Base-by-base conservation (phyloP, 768 basidiomycete species). In the Lactarius tabidus region DNA sequence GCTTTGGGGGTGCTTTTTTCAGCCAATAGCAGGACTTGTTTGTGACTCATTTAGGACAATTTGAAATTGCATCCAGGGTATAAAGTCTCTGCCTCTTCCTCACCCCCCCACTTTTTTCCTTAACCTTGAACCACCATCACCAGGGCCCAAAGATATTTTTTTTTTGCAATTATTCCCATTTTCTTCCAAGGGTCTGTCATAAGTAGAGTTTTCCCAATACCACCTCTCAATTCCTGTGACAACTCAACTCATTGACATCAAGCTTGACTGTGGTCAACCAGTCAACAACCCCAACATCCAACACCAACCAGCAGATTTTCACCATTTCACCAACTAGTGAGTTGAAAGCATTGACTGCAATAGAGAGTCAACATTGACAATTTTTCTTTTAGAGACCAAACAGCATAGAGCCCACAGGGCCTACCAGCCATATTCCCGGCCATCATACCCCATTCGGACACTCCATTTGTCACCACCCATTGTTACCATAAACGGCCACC, bases 301-400 rank as follows among this genome's bases (percentile, higher is more conserved):
- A 0, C n/a, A 14, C 7, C 29, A 5, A 0, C 10, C 23, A 23
- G 23, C 29, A 26, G 15, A 7, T 6, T 31, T 55, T 39, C 64
- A 65, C 60, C 6, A 60, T 65, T 48, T 5, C 64, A 56, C 64
- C 54, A n/a, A 56, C 43, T 14, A 65, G 64, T 61, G 35, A 65
- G 64, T 36, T 28, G 26, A 10, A 23, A n/a, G n/a, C n/a, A n/a
- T n/a, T n/a, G n/a, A 6, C 7, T 33, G 1, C 29, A 20, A 18
- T 39, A 26, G 26, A 26, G 54, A 8, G 6, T 39, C 31, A 12
- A 43, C 15, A 45, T 8, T 39, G 17, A 65, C 28, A n/a, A 23
- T 5, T 17, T 29, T 18, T 12, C 26, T 51, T 52, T 14, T 20
- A 65, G 64, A 23, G 38, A 31, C 35, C 2, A 36, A 26, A 0